Evolutionary conservation across 495 filamentous ascomycete species (phyloP).

Genomic region (Daldinia loculata): DNA sequence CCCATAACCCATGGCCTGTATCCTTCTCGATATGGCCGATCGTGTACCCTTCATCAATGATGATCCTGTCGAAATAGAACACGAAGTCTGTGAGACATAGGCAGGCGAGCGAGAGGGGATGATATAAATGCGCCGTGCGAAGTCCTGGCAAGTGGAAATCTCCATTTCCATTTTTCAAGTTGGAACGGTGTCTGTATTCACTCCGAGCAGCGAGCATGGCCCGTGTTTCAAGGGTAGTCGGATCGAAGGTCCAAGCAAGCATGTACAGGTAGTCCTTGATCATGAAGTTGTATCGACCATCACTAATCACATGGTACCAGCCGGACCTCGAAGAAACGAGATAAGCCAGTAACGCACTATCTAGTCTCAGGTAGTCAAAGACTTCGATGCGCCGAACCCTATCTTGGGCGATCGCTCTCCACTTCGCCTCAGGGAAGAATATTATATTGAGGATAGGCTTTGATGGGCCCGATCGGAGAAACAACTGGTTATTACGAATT

Average conservation of each 20-base stretch:
- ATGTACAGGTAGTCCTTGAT: slow-evolving; percentile 16
- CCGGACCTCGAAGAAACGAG: slow-evolving; percentile 3
- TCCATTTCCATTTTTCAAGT: not conserved
- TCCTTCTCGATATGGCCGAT: slow-evolving; percentile 7
- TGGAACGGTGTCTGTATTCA: not conserved
- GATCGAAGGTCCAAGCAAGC: slow-evolving; percentile 18
- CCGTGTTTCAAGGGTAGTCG: not conserved
- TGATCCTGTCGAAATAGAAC: slow-evolving; percentile 11
- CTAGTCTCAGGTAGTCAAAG: not conserved
- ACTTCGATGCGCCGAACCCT: not conserved
- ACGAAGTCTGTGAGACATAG: slow-evolving; percentile 10
- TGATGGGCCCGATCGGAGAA: not conserved
- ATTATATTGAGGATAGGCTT: not conserved
- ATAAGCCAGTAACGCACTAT: slow-evolving; percentile 3
- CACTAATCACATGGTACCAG: not conserved
- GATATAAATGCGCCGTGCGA: slow-evolving; percentile 5
- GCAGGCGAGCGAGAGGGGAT: slow-evolving; percentile 13
- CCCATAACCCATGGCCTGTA: slow-evolving; percentile 7
- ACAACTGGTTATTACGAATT: not conserved
- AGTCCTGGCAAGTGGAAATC: slow-evolving; percentile 9
- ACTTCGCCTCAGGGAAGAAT: slow-evolving; percentile 2
- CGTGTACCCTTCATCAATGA: slow-evolving; percentile 10
- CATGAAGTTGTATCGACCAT: slow-evolving; percentile 12
- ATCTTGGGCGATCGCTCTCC: not conserved
- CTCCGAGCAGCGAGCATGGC: slow-evolving; percentile 2